Base-by-base conservation (phyloP, 2,329 filamentous ascomycete species). In the Alternaria rosae region DNA sequence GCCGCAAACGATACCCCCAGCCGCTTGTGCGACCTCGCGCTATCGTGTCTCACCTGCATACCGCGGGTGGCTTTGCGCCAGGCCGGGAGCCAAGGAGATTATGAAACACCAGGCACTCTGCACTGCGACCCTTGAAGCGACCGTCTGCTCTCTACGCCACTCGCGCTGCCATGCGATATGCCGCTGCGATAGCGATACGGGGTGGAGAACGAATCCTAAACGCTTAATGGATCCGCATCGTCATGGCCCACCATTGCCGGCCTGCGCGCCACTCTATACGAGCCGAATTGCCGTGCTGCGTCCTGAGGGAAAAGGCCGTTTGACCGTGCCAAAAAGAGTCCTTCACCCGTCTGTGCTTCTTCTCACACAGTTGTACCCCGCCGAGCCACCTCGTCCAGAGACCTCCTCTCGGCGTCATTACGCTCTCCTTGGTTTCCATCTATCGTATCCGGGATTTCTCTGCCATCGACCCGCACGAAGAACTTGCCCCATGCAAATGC, bases 401-500 rank as follows among this genome's bases (percentile, higher is more conserved):
- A 42, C 23, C 28, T 32, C 23, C 43, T 43, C 43, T 47, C 51
- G 51, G 43, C 30, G 38, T 28, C 43, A 25, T 41, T 25, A 55
- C 45, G 17, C 50, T 44, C 50, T 38, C 42, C 23, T 21, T 32
- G 17, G 23, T 48, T 20, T 48, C 54, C 42, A 25, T 38, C 43
- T 2, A 43, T 17, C 52, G 28, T 62, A 20, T 59, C 51, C 13
- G 52, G 56, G 13, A 59, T 52, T 38, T 55, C 20, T 10, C 56
- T 61, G 28, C 56, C 57, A 15, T 55, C 57, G 43, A 53, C 56
- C 47, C 59, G 55, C 52, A 57, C 60, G 35, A 69, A 70, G 42
- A 62, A 65, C 15, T 54, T 66, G 26, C 71, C 73, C 71, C 73
- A 76, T 41, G 65, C 59, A 23, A 71, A 61, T 11, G 62, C 67